Percentiles rank a stretch among this genome's conserved stretches.
phyloP scores from a whole-genome alignment of 129 eudicot species.

The Calendula officinalis region DNA sequence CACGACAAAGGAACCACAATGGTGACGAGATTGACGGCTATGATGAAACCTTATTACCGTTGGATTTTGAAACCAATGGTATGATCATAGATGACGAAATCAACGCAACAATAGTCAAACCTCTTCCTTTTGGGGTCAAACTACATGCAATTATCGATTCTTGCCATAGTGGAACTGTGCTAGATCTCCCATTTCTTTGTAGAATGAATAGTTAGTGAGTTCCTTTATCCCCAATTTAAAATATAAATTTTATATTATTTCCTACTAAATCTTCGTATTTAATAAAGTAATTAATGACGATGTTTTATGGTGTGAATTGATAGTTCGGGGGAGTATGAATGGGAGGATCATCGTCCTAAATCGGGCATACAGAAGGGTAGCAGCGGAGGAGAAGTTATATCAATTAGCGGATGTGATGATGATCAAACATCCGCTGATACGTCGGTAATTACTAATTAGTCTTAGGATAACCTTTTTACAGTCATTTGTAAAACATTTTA shows the following conservation, averaged over 20 bases:
- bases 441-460: slow-evolving; percentile 46
- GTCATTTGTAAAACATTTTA: background rate
- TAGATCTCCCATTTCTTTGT: slow-evolving; percentile 87
- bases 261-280: too few relatives aligned
- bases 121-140: slow-evolving; percentile 76
- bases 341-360: slow-evolving; percentile 99
- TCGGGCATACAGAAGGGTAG: slow-evolving; percentile 92
- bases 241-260: too few relatives aligned
- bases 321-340: slow-evolving; percentile 68
- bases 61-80: slow-evolving; percentile 90
- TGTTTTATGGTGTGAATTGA: background rate
- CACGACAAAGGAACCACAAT: slow-evolving; percentile 69
- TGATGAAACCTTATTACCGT: slow-evolving; percentile 94
- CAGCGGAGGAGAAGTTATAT: slow-evolving; percentile 86
- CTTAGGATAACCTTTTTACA: background rate
- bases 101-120: slow-evolving; percentile 70
- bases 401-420: slow-evolving; percentile 97
- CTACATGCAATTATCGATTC: slow-evolving; percentile 98
- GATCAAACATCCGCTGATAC: slow-evolving; percentile 96
- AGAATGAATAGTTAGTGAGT: slow-evolving; percentile 72
- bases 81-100: slow-evolving; percentile 97
- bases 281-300: background rate
- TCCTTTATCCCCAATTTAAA: background rate
- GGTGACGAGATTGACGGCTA: slow-evolving; percentile 97
- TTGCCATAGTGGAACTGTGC: slow-evolving; percentile 95